Conservation (phyloP, 495 filamentous ascomycete species). For the Lophiostoma macrostomum region DNA sequence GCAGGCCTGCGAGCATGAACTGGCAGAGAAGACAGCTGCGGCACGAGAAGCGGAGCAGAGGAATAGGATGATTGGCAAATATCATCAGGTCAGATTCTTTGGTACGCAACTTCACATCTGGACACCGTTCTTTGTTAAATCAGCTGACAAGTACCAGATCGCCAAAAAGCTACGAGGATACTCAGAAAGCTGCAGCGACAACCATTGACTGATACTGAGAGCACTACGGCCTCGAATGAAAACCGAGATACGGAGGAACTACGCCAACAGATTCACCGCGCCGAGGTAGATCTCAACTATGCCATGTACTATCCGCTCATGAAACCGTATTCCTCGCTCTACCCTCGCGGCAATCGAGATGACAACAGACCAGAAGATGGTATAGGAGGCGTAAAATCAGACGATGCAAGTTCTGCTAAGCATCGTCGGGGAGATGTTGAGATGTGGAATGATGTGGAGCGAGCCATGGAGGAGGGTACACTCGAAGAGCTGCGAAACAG, state of each 20-base stretch:
- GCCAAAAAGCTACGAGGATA: slow-evolving; percentile 75
- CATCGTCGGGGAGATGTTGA: slow-evolving; percentile 47
- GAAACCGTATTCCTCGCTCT: slow-evolving; percentile 78
- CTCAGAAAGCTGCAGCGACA: slow-evolving; percentile 63
- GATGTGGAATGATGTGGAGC: slow-evolving; percentile 68
- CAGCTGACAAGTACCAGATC: slow-evolving; percentile 52
- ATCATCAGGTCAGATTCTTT: slow-evolving; percentile 93
- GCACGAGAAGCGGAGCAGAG: slow-evolving; percentile 48
- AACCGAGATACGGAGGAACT: slow-evolving; percentile 48
- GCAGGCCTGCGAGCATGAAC: slow-evolving; percentile 67
- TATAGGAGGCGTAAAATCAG: slow-evolving; percentile 18
- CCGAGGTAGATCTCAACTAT: slow-evolving; percentile 80
- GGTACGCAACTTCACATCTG: slow-evolving; percentile 49
- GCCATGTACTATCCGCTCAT: slow-evolving; percentile 75
- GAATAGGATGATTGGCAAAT: slow-evolving; percentile 74
- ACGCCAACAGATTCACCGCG: slow-evolving; percentile 53
- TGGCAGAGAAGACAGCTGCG: slow-evolving; percentile 55
- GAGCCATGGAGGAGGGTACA: slow-evolving; percentile 64
- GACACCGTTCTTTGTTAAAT: not conserved
- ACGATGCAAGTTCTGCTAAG: not conserved
- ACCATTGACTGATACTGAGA: too few species aligned
- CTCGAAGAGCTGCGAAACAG: slow-evolving; percentile 49
- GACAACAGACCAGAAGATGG: slow-evolving; percentile 17
- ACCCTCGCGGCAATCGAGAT: slow-evolving; percentile 44
- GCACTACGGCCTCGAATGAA: slow-evolving; percentile 48